Conservation (phyloP, 208 protist species). For the Paratrypanosoma confusum region DNA sequence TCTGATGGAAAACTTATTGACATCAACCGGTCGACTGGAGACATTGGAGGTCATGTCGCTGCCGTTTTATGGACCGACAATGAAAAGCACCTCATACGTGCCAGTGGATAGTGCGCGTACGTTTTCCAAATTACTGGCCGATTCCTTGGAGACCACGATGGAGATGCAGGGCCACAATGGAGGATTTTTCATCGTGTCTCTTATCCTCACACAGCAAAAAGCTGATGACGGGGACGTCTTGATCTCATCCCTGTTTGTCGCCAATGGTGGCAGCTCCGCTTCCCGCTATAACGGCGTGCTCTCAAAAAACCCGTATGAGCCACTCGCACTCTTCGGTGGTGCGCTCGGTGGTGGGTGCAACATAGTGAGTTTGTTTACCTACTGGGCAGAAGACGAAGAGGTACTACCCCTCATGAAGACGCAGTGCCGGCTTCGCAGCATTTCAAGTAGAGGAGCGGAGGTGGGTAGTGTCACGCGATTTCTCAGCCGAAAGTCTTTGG, state of each 20-base stretch:
- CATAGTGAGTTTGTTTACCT: conserved; percentile 31
- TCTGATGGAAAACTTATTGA: conserved; percentile 35
- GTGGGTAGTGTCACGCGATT: conserved; percentile 36
- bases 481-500: no score
- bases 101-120: conserved; percentile 7
- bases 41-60: conserved; percentile 8
- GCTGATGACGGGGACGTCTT: conserved; percentile 34
- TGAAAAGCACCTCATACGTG: conserved; percentile 36
- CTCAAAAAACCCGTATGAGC: conserved; percentile 14
- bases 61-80: conserved; percentile 21
- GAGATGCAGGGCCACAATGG: conserved; percentile 5
- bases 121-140: conserved; percentile 10
- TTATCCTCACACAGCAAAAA: conserved; percentile 37
- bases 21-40: conserved; percentile 19
- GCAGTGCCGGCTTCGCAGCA: conserved; percentile 28
- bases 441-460: conserved; percentile 30
- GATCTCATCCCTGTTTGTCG: conserved; percentile 52
- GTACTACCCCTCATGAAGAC: conserved; percentile 35
- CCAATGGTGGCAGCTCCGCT: conserved; percentile 16
- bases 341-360: conserved; percentile 37
- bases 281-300: conserved; percentile 24
- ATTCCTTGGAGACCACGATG: conserved; percentile 1
- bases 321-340: conserved; percentile 33
- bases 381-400: conserved; percentile 16
- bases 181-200: conserved; percentile 33